Evolutionary conservation across 371 early-diverging fungal genomes (phyloP).

Genomic region (Chytridiales sp.): DNA sequence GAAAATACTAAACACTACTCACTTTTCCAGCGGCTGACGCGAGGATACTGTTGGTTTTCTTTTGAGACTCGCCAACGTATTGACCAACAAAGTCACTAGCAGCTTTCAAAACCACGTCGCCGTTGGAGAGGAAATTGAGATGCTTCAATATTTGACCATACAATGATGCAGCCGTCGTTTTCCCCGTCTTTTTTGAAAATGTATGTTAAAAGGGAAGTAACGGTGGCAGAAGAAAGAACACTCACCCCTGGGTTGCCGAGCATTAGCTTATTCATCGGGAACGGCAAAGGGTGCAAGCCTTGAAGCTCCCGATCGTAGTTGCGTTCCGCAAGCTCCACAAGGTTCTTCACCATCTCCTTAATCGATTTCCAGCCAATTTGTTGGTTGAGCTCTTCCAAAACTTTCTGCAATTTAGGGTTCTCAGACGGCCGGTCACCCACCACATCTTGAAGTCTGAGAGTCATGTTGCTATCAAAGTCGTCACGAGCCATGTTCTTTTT

Average conservation of each 20-base stretch:
- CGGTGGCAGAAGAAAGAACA: constrained; percentile 7
- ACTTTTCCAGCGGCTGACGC: constrained; percentile 32
- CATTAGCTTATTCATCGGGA: constrained; percentile 31
- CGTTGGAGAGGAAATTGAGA: constrained; percentile 31
- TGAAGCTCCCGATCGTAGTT: constrained; percentile 37
- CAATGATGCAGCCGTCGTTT: constrained; percentile 32
- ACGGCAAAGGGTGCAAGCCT: constrained; percentile 18
- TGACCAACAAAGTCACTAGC: constrained; percentile 33
- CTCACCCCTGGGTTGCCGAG: constrained; percentile 25
- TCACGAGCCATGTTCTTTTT: constrained; percentile 23
- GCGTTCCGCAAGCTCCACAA: constrained; percentile 25
- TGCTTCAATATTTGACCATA: constrained; percentile 31
- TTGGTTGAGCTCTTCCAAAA: constrained; percentile 25
- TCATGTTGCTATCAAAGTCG: constrained; percentile 13
- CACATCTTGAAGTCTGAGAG: constrained; percentile 21
- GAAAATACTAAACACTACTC: not conserved
- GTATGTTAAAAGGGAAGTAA: not conserved
- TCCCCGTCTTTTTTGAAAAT: constrained; percentile 19
- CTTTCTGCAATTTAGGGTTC: constrained; percentile 22
- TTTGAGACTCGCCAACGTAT: constrained; percentile 34
- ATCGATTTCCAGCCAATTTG: constrained; percentile 32
- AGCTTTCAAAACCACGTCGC: constrained; percentile 29
- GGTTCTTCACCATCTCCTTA: constrained; percentile 26
- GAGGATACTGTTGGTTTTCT: constrained; percentile 28
- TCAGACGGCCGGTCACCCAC: constrained; percentile 30